These are phyloP conservation scores for Avicennia marina DNA, from an alignment of 257 asterid genomes.

Conservation along the genomic window DNA sequence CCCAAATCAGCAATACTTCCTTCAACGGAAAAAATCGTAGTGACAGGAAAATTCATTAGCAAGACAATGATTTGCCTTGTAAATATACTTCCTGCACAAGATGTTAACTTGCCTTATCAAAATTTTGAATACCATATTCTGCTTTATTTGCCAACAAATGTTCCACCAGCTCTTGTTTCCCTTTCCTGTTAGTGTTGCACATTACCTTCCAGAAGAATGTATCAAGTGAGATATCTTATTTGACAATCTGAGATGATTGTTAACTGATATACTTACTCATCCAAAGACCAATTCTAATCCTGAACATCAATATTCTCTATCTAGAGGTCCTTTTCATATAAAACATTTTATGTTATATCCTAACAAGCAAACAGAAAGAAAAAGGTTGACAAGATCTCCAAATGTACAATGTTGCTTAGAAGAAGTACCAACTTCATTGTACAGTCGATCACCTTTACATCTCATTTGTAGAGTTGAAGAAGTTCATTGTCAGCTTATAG, in stretches of 20 bases:
- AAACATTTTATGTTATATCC: no score
- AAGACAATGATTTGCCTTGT: neutral
- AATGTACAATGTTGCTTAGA: no score
- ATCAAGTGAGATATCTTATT: conserved; percentile 8
- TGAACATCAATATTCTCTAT: no score
- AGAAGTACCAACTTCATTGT: no score
- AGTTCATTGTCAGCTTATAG: no score
- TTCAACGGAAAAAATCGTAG: conserved; percentile 15
- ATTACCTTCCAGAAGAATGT: conserved; percentile 29
- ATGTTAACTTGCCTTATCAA: conserved; percentile 60
- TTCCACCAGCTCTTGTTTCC: conserved; percentile 47
- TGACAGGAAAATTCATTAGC: neutral
- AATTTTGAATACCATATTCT: conserved; percentile 18
- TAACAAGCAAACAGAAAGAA: no score
- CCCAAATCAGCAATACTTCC: conserved; percentile 72
- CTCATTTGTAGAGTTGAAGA: no score
- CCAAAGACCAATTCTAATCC: neutral
- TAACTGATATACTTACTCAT: neutral
- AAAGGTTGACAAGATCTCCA: no score
- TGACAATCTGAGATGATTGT: neutral
- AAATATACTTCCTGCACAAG: no score
- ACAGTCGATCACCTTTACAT: no score
- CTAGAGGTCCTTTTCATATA: no score
- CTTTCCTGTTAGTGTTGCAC: conserved; percentile 44
- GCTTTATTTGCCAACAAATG: conserved; percentile 37